phyloP scores from a whole-genome alignment of 2,329 filamentous ascomycete genomes.

The Aspergillus ochraceoroseus region DNA sequence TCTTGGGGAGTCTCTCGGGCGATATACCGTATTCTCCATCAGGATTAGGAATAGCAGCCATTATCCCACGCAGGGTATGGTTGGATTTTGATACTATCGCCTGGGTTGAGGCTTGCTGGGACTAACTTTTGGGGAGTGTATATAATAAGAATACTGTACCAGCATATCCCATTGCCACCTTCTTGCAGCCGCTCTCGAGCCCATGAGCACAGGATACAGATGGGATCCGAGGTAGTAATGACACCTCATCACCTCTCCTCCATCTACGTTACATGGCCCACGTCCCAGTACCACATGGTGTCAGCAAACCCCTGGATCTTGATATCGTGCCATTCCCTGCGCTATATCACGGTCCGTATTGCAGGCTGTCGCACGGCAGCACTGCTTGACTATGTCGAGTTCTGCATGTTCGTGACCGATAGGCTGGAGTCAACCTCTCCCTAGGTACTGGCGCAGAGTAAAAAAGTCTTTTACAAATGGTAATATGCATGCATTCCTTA shows the following conservation, averaged over 20 bases:
- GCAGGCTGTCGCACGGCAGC: not conserved
- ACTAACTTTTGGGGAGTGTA: too few relatives aligned
- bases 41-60: not conserved
- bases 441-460: not conserved
- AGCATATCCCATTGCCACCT: slow-evolving; percentile 1
- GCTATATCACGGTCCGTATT: slow-evolving; percentile 8
- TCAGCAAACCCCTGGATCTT: slow-evolving; percentile 2
- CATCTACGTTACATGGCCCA: slow-evolving; percentile 14
- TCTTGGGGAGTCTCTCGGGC: slow-evolving; percentile 25
- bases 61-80: too few relatives aligned
- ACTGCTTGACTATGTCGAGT: not conserved
- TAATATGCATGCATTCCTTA: too few relatives aligned
- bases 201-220: not conserved
- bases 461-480: not conserved
- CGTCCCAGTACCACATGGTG: slow-evolving; percentile 16
- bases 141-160: not conserved
- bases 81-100: too few relatives aligned
- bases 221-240: slow-evolving; percentile 16
- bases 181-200: not conserved
- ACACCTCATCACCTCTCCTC: slow-evolving; percentile 3
- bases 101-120: too few relatives aligned
- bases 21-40: slow-evolving; percentile 5
- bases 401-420: slow-evolving; percentile 7
- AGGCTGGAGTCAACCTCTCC: not conserved
- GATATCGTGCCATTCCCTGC: slow-evolving; percentile 1